Conservation (phyloP, 257 asterid genomes). For the Rauvolfia tetraphylla region DNA sequence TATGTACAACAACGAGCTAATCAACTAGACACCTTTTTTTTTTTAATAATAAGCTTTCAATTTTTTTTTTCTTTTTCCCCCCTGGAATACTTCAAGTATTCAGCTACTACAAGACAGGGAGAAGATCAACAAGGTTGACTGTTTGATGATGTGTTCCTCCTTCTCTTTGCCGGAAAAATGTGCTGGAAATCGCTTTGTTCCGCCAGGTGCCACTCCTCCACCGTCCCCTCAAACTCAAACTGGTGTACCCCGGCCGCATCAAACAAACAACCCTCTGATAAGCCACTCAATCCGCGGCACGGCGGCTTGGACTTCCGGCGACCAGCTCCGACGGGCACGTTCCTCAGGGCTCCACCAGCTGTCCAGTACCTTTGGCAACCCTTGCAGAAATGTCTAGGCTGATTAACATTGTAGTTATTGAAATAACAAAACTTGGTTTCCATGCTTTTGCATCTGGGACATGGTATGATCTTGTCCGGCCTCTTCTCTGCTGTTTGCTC, state of each 20-base stretch:
- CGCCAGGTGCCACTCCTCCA: conserved; percentile 50
- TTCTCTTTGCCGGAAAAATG: conserved; percentile 60
- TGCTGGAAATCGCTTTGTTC: conserved; percentile 43
- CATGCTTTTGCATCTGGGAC: conserved; percentile 86
- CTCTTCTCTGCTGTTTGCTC: conserved; percentile 31
- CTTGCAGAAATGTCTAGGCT: conserved; percentile 82
- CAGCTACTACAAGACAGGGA: conserved; percentile 23
- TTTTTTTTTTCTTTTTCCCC: neutral
- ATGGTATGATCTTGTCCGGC: conserved; percentile 79
- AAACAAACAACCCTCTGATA: conserved; percentile 48
- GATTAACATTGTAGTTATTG: conserved; percentile 83
- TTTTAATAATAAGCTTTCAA: neutral
- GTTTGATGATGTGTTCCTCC: conserved; percentile 49
- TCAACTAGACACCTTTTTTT: conserved; percentile 16
- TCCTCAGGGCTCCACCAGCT: conserved; percentile 82
- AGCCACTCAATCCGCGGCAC: conserved; percentile 32
- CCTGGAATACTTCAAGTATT: conserved; percentile 17
- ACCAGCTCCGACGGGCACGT: conserved; percentile 86
- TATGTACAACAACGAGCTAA: conserved; percentile 23
- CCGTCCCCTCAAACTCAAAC: conserved; percentile 41
- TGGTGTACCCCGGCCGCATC: conserved; percentile 45
- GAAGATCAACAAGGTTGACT: conserved; percentile 50
- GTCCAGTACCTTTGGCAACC: conserved; percentile 91
- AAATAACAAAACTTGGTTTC: conserved; percentile 86
- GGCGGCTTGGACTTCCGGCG: conserved; percentile 73